phyloP scores from a whole-genome alignment of 805 yeast genomes.

The Ogataea pignaliae region DNA sequence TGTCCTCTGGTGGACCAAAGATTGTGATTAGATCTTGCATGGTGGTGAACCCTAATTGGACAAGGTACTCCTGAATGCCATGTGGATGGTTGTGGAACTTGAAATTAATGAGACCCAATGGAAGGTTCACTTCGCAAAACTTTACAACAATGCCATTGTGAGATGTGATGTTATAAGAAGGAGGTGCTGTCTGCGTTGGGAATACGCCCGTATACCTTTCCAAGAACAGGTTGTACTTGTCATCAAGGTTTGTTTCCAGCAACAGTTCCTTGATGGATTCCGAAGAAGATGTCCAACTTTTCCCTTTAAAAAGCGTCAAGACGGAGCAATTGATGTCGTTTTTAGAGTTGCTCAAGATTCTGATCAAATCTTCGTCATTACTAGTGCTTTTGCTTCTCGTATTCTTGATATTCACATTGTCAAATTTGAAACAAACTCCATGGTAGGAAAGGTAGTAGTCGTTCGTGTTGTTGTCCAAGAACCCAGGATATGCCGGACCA shows the following conservation, averaged over 20 bases:
- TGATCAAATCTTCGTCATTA: slow-evolving; percentile 16
- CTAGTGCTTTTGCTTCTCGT: not conserved
- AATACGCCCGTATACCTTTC: slow-evolving; percentile 3
- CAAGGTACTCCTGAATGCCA: slow-evolving; percentile 7
- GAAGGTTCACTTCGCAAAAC: slow-evolving; percentile 7
- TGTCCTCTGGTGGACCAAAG: slow-evolving; percentile 57
- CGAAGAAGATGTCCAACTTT: slow-evolving; percentile 29
- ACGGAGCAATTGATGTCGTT: slow-evolving; percentile 35
- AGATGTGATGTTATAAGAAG: slow-evolving; percentile 3
- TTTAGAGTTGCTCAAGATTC: slow-evolving; percentile 21
- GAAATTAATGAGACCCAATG: slow-evolving; percentile 17
- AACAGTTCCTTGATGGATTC: slow-evolving; percentile 3
- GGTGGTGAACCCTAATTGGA: slow-evolving; percentile 39
- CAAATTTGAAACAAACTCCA: slow-evolving; percentile 51
- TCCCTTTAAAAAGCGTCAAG: slow-evolving; percentile 37
- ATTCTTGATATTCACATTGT: slow-evolving; percentile 10
- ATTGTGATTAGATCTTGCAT: slow-evolving; percentile 44
- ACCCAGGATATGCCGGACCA: slow-evolving; percentile 63
- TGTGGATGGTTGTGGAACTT: slow-evolving; percentile 25
- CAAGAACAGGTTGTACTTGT: not conserved
- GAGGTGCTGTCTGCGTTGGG: too few species aligned
- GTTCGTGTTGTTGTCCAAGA: slow-evolving; percentile 20
- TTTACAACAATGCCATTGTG: slow-evolving; percentile 6
- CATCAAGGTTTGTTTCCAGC: not conserved
- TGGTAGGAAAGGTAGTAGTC: slow-evolving; percentile 49